A percentile compares a stretch with the other conserved stretches of the same genome.
phyloP scores from a whole-genome alignment of 495 filamentous ascomycete genomes.

The Aspergillus saccharolyticus region DNA sequence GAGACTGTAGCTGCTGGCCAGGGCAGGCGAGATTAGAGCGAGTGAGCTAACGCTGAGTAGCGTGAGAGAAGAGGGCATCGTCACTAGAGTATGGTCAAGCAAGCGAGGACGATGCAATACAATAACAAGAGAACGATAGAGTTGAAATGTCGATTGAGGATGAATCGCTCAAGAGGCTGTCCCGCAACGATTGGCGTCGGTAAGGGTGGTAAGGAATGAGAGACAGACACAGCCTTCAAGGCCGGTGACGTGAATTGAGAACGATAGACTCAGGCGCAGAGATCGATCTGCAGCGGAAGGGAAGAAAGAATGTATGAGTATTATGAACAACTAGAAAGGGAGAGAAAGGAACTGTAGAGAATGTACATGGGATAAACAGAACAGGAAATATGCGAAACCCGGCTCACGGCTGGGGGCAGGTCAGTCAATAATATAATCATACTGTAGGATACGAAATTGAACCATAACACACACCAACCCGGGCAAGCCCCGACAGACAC shows the following conservation, averaged over 20 bases:
- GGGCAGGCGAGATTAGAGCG: constrained; percentile 13
- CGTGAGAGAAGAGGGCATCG: constrained; percentile 17
- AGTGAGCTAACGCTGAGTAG: constrained; percentile 19
- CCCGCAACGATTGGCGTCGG: constrained; percentile 12
- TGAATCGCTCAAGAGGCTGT: neutral
- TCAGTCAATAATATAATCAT: constrained; percentile 10
- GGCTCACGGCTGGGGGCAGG: constrained; percentile 5
- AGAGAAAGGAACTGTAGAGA: constrained; percentile 15
- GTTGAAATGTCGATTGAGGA: neutral
- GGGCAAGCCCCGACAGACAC: neutral
- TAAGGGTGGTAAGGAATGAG: constrained; percentile 2
- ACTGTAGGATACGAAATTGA: neutral
- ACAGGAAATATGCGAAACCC: constrained; percentile 13
- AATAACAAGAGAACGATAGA: neutral
- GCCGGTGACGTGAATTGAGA: constrained; percentile 5
- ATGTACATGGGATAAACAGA: constrained; percentile 1
- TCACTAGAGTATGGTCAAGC: neutral
- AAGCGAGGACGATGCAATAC: neutral
- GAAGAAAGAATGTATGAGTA: constrained; percentile 18
- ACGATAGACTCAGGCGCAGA: constrained; percentile 13
- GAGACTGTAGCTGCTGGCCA: constrained; percentile 35
- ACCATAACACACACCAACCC: neutral
- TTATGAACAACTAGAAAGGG: neutral
- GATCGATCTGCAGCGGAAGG: constrained; percentile 16
- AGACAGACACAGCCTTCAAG: constrained; percentile 23